Base-by-base conservation (phyloP, 441 rosid genomes). In the Erodium texanum region DNA sequence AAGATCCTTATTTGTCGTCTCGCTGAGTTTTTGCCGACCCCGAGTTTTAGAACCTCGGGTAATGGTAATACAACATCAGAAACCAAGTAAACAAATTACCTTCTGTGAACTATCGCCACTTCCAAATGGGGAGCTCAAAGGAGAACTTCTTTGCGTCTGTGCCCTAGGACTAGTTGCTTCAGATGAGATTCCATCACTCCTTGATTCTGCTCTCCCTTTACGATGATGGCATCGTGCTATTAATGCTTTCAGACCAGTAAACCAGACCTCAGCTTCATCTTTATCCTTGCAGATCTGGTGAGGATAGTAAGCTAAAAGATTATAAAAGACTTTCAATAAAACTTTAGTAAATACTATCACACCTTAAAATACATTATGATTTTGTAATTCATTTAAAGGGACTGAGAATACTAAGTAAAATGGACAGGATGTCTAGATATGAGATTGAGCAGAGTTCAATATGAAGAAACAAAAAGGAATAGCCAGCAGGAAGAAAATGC, bases 191-290 rank as follows among this genome's bases (percentile, higher is more conserved):
- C 96, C 95, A 70, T 93, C 99, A 79, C 96, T 93, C 82, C 93
- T 85, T 71, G 97, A 91, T 77, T 89, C 99, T 58, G 83, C 79
- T 78, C 93, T 88, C 90, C 89, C 83, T 75, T 79, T 93, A 68
- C 87, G 78, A 38, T 84, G 87, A 77, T 86, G 93, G 72, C 86
- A 68, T 48, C 92, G 92, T 16, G 95, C 84, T 77, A 93, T 81
- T 70, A 93, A 80, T 71, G 99, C 86, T 87, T 91, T 93, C 66
- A 93, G 85, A 76, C 97, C 99, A 79, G 89, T 91, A 85, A 93
- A 89, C 99, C 97, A 93, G 71, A 85, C 89, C 84, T 93, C 97
- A 61, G 98, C 96, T 83, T 93, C 98, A 79, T 90, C 96, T 83
- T 93, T 93, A 78, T 93, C 97, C 78, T 93, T 93, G 84, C 98